A percentile compares a stretch with the other conserved stretches of the same genome.
Evolutionary conservation across 2,329 filamentous ascomycete genomes (phyloP).

Genomic region (Leptographium lundbergii): DNA sequence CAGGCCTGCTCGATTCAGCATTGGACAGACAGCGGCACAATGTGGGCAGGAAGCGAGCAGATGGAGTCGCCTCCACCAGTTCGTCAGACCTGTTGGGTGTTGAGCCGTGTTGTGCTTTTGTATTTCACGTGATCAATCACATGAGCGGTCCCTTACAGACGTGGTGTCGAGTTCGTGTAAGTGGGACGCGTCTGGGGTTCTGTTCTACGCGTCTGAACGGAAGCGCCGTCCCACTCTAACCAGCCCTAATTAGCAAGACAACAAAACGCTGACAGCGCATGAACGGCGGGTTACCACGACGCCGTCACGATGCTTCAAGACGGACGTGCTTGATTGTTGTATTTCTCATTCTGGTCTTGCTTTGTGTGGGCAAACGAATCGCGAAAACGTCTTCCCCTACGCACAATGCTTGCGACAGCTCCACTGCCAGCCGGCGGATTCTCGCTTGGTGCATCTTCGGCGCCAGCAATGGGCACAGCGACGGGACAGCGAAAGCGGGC

Average conservation of each 20-base stretch:
- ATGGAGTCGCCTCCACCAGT: too few species aligned
- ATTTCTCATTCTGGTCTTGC: background rate
- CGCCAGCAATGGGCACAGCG: background rate
- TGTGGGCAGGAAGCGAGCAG: too few species aligned
- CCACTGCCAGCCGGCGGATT: background rate
- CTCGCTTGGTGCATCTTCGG: background rate
- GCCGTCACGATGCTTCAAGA: background rate
- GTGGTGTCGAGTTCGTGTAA: slow-evolving; percentile 3
- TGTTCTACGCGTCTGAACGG: slow-evolving; percentile 3
- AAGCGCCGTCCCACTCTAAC: background rate
- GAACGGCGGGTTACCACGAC: background rate
- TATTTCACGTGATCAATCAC: background rate
- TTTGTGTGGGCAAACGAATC: background rate
- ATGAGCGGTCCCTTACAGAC: background rate
- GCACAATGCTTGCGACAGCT: slow-evolving; percentile 1
- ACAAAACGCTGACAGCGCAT: background rate
- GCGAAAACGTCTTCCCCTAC: background rate
- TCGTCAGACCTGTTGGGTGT: too few species aligned
- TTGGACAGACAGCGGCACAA: too few species aligned
- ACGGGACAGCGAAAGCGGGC: background rate
- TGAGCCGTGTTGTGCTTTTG: background rate
- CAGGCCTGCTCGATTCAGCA: background rate
- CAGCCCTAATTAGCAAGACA: background rate
- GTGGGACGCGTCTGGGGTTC: slow-evolving; percentile 7
- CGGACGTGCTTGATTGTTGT: background rate